Evolutionary conservation across 441 rosid genomes (phyloP).

Genomic region (Croton laevigatus): DNA sequence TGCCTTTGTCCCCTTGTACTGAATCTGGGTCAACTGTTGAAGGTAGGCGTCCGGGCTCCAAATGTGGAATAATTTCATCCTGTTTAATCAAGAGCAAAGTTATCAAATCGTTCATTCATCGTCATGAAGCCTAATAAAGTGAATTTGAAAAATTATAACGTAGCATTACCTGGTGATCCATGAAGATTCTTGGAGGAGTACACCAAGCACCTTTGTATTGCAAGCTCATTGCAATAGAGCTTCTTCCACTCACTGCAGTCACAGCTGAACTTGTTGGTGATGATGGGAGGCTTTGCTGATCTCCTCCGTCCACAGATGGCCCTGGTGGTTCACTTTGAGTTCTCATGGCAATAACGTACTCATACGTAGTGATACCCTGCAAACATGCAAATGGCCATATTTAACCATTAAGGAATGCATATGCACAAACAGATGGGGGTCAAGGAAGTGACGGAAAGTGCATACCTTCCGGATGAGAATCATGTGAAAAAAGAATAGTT

Average conservation of each 20-base stretch:
- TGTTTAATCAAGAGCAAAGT: slow-evolving; percentile 27
- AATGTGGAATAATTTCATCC: slow-evolving; percentile 89
- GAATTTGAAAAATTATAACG: slow-evolving; percentile 3
- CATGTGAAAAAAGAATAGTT: slow-evolving; percentile 87
- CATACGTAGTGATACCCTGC: slow-evolving; percentile 94
- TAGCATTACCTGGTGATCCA: slow-evolving; percentile 76
- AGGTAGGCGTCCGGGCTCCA: slow-evolving; percentile 76
- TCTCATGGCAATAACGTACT: slow-evolving; percentile 93
- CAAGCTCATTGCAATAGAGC: slow-evolving; percentile 82
- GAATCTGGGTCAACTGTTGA: slow-evolving; percentile 83
- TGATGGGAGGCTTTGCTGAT: slow-evolving; percentile 64
- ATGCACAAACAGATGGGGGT: background rate
- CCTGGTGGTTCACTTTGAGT: slow-evolving; percentile 81
- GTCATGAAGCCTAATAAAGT: background rate
- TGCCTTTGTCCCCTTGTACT: slow-evolving; percentile 44
- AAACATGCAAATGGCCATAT: slow-evolving; percentile 15
- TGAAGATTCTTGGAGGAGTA: slow-evolving; percentile 95
- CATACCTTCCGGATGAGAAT: slow-evolving; percentile 87
- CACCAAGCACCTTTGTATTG: slow-evolving; percentile 90
- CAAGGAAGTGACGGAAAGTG: slow-evolving; percentile 10
- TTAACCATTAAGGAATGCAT: background rate
- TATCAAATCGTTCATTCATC: slow-evolving; percentile 1
- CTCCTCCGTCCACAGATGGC: slow-evolving; percentile 66
- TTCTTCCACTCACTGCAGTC: slow-evolving; percentile 88
- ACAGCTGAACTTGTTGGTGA: slow-evolving; percentile 89